These are phyloP conservation scores for Conticribra weissflogii DNA, from an alignment of 108 stramenopile genomes.

Conservation along the genomic window DNA sequence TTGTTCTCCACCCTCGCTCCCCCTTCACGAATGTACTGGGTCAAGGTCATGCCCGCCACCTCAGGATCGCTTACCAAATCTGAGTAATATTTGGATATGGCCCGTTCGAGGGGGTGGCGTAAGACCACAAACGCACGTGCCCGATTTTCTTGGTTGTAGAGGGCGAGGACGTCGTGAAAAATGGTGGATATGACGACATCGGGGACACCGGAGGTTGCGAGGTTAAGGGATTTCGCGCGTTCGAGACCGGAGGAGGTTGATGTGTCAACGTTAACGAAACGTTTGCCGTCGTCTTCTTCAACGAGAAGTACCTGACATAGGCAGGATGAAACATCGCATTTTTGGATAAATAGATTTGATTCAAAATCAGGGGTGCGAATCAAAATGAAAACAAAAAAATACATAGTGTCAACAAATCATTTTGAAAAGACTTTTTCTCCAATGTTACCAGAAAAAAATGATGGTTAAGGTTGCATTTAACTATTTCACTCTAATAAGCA, in stretches of 20 bases:
- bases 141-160: conserved; percentile 36
- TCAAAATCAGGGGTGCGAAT: background rate
- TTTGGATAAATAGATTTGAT: background rate
- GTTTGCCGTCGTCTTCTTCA: conserved; percentile 22
- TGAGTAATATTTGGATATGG: conserved; percentile 55
- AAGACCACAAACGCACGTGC: conserved; percentile 53
- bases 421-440: too few species aligned
- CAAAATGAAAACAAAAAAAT: background rate
- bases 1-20: conserved; percentile 47
- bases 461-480: too few species aligned
- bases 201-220: conserved; percentile 37
- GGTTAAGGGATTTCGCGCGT: conserved; percentile 33
- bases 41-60: conserved; percentile 34
- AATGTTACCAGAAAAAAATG: background rate
- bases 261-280: conserved; percentile 48
- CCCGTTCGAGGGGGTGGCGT: conserved; percentile 56
- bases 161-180: conserved; percentile 19
- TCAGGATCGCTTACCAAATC: conserved; percentile 43
- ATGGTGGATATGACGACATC: conserved; percentile 35
- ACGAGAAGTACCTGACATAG: conserved; percentile 22
- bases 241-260: conserved; percentile 28
- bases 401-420: background rate
- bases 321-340: too few species aligned
- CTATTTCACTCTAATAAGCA: too few species aligned
- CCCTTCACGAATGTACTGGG: conserved; percentile 31